These are phyloP conservation scores for Bidens hawaiensis DNA, from an alignment of 140 eudicot species.

Conservation along the genomic window DNA sequence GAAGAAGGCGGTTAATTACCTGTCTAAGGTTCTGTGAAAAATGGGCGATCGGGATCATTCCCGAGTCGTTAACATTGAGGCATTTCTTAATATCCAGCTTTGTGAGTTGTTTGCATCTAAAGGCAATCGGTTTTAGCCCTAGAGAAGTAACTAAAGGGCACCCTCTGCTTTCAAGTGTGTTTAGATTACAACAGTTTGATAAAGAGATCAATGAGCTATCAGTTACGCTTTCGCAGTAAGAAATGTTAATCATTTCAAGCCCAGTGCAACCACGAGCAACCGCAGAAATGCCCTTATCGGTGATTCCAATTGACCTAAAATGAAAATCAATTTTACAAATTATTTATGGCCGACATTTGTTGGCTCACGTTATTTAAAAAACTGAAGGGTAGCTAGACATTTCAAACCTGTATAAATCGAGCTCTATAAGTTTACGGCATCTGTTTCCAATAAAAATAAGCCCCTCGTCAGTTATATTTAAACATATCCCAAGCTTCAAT, in stretches of 20 bases:
- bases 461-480: constrained; percentile 76
- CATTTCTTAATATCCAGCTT: constrained; percentile 90
- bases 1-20: constrained; percentile 39
- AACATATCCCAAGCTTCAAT: constrained; percentile 86
- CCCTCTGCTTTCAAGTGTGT: constrained; percentile 87
- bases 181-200: constrained; percentile 70
- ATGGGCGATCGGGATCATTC: constrained; percentile 81
- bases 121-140: constrained; percentile 84
- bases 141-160: constrained; percentile 74
- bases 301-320: constrained; percentile 71
- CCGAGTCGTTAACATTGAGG: constrained; percentile 57
- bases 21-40: constrained; percentile 85
- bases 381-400: too few relatives aligned
- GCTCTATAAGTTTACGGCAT: constrained; percentile 77
- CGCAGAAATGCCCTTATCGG: constrained; percentile 63
- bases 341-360: neutral
- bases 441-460: constrained; percentile 58
- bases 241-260: constrained; percentile 69
- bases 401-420: constrained; percentile 86
- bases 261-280: constrained; percentile 64
- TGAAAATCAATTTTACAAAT: constrained; percentile 13
- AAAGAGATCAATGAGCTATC: constrained; percentile 64
- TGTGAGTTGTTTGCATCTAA: constrained; percentile 69
- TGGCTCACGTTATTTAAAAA: neutral
- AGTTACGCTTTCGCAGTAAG: constrained; percentile 66